A percentile compares a stretch with the other conserved stretches of the same genome.
Conservation (phyloP, 306 rosid genomes). For the Malus asiatica region DNA sequence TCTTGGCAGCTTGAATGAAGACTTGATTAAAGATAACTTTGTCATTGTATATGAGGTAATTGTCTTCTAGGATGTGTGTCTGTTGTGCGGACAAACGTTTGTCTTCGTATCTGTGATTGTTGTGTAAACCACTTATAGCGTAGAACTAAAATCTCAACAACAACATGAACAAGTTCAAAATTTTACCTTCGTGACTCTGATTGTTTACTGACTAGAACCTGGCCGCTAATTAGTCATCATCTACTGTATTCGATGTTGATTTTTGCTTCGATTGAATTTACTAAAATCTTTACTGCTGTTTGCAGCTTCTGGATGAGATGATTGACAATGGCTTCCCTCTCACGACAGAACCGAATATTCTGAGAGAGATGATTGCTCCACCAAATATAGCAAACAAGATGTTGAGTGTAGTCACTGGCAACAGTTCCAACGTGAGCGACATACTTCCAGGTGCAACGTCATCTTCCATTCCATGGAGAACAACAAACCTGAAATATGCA, state of each 20-base stretch:
- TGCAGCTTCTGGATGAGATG: conserved; percentile 96
- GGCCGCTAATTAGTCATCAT: not conserved
- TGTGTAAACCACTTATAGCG: not conserved
- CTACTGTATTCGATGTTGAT: not conserved
- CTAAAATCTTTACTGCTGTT: conserved; percentile 10
- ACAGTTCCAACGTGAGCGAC: conserved; percentile 82
- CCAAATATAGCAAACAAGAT: conserved; percentile 88
- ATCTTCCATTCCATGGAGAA: conserved; percentile 84
- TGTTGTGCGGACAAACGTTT: not conserved
- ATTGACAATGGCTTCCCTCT: conserved; percentile 98
- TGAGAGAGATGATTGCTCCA: conserved; percentile 92
- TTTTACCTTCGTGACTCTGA: not conserved
- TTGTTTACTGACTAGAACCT: not conserved
- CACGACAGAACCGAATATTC: conserved; percentile 83
- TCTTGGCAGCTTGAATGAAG: conserved; percentile 90
- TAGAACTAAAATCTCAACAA: not conserved
- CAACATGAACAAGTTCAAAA: not conserved
- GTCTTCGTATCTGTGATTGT: not conserved
- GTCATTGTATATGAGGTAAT: conserved; percentile 81
- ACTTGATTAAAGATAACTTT: conserved; percentile 78
- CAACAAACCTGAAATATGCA: conserved; percentile 59
- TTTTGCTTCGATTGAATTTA: not conserved
- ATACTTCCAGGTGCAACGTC: conserved; percentile 77
- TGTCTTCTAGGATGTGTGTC: not conserved
- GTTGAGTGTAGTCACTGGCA: conserved; percentile 89